Base-by-base conservation (phyloP, 768 basidiomycete genomes). In the Russula emetica region DNA sequence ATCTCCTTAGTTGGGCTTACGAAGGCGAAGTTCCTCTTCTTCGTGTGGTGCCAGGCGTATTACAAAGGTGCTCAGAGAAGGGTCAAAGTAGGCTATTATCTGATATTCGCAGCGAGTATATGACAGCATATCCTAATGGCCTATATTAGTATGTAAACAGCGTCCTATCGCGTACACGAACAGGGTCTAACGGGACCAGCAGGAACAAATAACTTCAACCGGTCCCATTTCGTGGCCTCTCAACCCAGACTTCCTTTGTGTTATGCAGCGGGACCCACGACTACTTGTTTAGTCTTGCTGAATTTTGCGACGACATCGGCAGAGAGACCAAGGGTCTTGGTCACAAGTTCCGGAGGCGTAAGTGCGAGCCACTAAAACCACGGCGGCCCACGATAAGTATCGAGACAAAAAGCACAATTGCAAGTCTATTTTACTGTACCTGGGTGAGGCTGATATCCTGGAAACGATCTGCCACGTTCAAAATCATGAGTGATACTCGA, bases 321-420 rank as follows among this genome's bases (percentile, higher is more conserved):
- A 11, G 80, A 79, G 53, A 87, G 69, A 30, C 76, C 76, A n/a
- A 87, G 79, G 67, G 86, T 83, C 0, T 82, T 83, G 70, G 84
- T 83, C 36, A 87, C 84, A 13, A 87, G 76, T 28, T 76, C 76
- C 2, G 79, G 81, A 40, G 62, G 67, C 22, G 66, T 68, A 22
- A 68, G 58, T 22, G 67, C 67, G 14, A 68, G 58, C 67, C 67
- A 68, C 67, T 38, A 34, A 26, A 36, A 36, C 4, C n/a, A n/a
- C n/a, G n/a, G n/a, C n/a, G n/a, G n/a, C n/a, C 3, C 2, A 22
- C n/a, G 3, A 55, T 66, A 9, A 67, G 51, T n/a, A 10, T 5
- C 8, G 20, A 36, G 30, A 22, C 13, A 24, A 28, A 22, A 8
- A 26, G n/a, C n/a, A 38, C 28, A 42, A 5, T 26, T 10, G 6